Base-by-base conservation (phyloP, 2,329 filamentous ascomycete species). In the Scleromitrula shiraiana region DNA sequence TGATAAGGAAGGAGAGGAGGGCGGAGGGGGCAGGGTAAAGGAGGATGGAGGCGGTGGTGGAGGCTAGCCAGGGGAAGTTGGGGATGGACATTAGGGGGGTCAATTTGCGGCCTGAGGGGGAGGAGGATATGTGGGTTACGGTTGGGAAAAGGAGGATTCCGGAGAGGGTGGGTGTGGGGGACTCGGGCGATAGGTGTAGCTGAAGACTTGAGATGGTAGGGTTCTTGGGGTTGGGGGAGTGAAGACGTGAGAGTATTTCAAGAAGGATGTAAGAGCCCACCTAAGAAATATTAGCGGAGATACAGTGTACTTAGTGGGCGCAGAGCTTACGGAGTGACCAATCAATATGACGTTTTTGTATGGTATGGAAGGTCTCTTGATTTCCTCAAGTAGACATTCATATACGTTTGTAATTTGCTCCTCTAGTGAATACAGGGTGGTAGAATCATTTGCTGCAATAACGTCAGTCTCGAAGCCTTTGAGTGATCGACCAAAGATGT, bases 261-360 rank as follows among this genome's bases (percentile, higher is more conserved):
- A 88, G 76, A 2, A 76, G 68, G 17, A 90, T 82, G 62, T 85
- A 90, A 8, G 78, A 70, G 20, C 85, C 85, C 0, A 47, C 44
- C 44, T 46, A 80, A 70, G 41, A 85, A 75, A 26, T 85, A 66
- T 62, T 88, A 83, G 53, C 88, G 75, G 2, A 75, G 68, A 17
- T 89, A 23, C n/a, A n/a, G n/a, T n/a, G n/a, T n/a, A n/a, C n/a
- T n/a, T n/a, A n/a, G n/a, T n/a, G n/a, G n/a, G n/a, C n/a, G n/a
- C n/a, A n/a, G n/a, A n/a, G n/a, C 85, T 85, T 1, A 90, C 82
- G 0, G 83, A 88, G 64, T 90, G 85, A 4, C 84, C 85, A 41
- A 85, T 75, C 14, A 90, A 67, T 7, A 88, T 71, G 15, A 88
- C 75, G 41, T 70, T 70, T 59, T 80, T 71, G 54, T 77, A 81